Percentiles rank a stretch among this genome's conserved stretches.
Evolutionary conservation across 192 early-diverging fungal species (phyloP).

Genomic region (Gigaspora rosea): DNA sequence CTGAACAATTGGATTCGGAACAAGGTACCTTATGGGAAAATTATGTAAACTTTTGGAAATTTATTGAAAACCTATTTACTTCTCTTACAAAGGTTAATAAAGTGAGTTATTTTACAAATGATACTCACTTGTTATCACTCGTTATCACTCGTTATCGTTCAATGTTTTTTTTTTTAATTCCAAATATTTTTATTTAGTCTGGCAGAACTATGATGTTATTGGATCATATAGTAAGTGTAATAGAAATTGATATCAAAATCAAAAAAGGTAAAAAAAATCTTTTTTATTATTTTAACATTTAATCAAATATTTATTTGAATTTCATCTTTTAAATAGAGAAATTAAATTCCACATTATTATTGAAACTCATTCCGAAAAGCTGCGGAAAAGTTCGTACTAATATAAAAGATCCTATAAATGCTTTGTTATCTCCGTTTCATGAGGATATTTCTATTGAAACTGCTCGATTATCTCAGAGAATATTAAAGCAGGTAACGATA

Average conservation of each 20-base stretch:
- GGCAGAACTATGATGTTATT: not conserved
- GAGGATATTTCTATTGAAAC: constrained; percentile 7
- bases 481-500: constrained; percentile 19
- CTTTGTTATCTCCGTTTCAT: not conserved
- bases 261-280: constrained; percentile 10
- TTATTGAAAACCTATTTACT: not conserved
- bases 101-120: not conserved
- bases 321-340: not conserved
- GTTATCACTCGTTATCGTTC: not conserved
- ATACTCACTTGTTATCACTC: not conserved
- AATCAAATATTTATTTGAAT: not conserved
- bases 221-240: constrained; percentile 4
- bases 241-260: constrained; percentile 1
- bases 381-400: constrained; percentile 5
- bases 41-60: constrained; percentile 24
- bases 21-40: not conserved
- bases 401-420: constrained; percentile 6
- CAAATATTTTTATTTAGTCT: no score
- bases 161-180: no score
- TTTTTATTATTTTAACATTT: not conserved
- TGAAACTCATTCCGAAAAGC: constrained; percentile 1
- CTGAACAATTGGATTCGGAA: not conserved
- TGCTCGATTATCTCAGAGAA: not conserved
- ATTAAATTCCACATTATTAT: not conserved
- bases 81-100: not conserved